These are phyloP conservation scores for Hamigera avellanea DNA, from an alignment of 495 filamentous ascomycete genomes.

Conservation along the genomic window DNA sequence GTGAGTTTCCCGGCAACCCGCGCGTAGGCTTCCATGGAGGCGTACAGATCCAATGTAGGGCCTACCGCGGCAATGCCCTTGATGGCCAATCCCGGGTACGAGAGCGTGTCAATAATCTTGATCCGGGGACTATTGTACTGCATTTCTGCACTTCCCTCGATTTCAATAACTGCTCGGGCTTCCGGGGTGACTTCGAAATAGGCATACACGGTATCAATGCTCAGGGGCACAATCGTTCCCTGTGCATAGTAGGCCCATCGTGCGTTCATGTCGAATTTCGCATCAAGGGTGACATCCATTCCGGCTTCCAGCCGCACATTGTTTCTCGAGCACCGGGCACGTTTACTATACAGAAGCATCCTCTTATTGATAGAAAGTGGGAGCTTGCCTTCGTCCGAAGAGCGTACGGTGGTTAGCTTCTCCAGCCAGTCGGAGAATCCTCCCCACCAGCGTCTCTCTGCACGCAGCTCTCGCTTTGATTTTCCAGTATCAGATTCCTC, in stretches of 20 bases:
- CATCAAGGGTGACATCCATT: conserved; percentile 9
- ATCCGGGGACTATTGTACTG: conserved; percentile 7
- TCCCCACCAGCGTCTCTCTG: conserved; percentile 9
- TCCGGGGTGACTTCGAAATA: conserved; percentile 10
- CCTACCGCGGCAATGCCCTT: conserved; percentile 25
- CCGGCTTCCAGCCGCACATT: conserved; percentile 5
- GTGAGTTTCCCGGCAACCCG: no score
- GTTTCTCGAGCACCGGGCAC: no score
- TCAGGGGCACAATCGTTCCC: conserved; percentile 10
- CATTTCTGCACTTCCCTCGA: conserved; percentile 10
- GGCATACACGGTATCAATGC: conserved; percentile 6
- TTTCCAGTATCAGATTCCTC: not conserved
- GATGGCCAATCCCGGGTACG: conserved; percentile 18
- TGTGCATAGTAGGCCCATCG: conserved; percentile 11
- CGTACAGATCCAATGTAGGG: conserved; percentile 18
- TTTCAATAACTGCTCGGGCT: conserved; percentile 3
- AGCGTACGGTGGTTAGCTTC: conserved; percentile 4
- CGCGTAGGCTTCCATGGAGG: no score
- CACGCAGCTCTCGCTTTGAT: not conserved
- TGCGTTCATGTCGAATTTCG: conserved; percentile 10
- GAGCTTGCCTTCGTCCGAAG: conserved; percentile 1
- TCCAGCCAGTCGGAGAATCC: conserved; percentile 4
- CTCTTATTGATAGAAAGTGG: not conserved
- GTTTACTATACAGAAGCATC: conserved; percentile 4
- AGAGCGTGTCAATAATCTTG: conserved; percentile 14